Conservation (phyloP, 73 alveolate species). For the Tetrahymena borealis region DNA sequence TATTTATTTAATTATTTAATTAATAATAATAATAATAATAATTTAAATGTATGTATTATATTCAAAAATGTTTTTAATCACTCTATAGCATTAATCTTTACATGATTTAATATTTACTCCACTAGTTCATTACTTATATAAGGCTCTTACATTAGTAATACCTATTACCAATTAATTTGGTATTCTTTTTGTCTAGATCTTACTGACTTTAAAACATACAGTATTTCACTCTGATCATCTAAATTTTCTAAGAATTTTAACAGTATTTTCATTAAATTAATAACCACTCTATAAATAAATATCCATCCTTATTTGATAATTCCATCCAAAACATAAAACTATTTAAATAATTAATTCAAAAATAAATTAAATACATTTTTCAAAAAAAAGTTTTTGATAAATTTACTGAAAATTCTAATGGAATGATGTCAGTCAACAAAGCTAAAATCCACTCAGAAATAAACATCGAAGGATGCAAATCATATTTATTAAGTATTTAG, state of each 20-base stretch:
- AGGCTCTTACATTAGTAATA: not conserved
- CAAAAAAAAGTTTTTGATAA: not conserved
- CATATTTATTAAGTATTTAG: not conserved
- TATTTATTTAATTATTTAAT: too few relatives aligned
- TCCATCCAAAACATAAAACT: not conserved
- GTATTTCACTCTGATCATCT: not conserved
- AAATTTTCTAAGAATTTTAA: not conserved
- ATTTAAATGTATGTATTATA: too few relatives aligned
- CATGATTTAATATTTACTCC: not conserved
- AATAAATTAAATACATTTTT: not conserved
- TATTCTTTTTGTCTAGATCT: not conserved
- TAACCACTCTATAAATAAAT: not conserved
- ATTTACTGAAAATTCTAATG: not conserved
- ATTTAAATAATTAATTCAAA: not conserved
- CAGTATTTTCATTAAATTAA: not conserved
- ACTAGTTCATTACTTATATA: not conserved
- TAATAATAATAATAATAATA: too few relatives aligned
- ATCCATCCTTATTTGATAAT: not conserved
- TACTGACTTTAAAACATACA: not conserved
- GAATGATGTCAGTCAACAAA: not conserved
- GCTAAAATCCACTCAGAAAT: not conserved
- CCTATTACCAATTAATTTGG: not conserved
- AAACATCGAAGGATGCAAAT: not conserved
- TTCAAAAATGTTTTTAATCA: too few relatives aligned
- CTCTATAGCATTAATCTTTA: not conserved